A percentile compares a stretch with the other conserved stretches of the same genome.
Evolutionary conservation across 345 rosid genomes (phyloP).

Genomic region (Rubroshorea leprosula): DNA sequence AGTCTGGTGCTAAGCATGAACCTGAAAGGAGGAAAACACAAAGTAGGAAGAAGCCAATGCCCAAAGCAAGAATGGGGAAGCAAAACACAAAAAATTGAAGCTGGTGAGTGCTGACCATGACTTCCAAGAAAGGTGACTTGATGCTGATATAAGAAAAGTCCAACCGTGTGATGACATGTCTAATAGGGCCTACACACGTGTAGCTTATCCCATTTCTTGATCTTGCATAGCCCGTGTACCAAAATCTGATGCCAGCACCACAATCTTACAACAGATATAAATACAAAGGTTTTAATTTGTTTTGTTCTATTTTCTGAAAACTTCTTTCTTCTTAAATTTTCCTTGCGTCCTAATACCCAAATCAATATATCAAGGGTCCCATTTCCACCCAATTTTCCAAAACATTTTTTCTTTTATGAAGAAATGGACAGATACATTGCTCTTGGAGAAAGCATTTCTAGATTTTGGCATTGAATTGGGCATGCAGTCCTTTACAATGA

Average conservation of each 20-base stretch:
- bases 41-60: no score
- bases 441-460: neutral
- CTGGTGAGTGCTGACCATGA: no score
- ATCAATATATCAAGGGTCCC: constrained; percentile 17
- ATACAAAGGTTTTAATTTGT: neutral
- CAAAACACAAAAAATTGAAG: no score
- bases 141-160: neutral
- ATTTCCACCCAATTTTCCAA: constrained; percentile 9
- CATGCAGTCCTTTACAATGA: neutral
- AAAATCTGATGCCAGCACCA: constrained; percentile 12
- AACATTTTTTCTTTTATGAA: constrained; percentile 7
- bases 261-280: constrained; percentile 8
- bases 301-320: neutral
- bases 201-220: neutral
- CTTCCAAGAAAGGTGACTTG: no score
- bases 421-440: constrained; percentile 17
- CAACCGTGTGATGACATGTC: neutral
- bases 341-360: neutral
- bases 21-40: no score
- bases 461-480: neutral
- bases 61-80: no score
- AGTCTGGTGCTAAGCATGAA: no score
- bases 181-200: constrained; percentile 20
- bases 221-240: no score
- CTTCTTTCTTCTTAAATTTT: neutral